These are phyloP conservation scores for Picea sitchensis DNA, from an alignment of 75 land plant species.

Conservation along the genomic window DNA sequence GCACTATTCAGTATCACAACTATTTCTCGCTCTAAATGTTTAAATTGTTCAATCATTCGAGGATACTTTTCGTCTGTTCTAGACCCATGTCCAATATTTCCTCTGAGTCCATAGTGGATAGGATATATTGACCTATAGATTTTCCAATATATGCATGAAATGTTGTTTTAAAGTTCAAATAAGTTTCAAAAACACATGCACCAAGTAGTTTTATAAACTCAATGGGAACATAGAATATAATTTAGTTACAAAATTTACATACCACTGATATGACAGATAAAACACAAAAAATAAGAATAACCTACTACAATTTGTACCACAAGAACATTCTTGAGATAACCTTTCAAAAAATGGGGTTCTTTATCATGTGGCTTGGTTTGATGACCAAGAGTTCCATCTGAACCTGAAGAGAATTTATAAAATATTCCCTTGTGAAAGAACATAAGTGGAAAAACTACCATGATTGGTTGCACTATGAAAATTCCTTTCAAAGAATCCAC, in stretches of 20 bases:
- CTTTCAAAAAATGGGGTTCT: too few species aligned
- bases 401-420: constrained; percentile 83
- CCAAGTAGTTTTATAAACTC: neutral
- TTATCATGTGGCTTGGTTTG: too few species aligned
- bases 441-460: constrained; percentile 87
- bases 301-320: constrained; percentile 94
- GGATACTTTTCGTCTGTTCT: constrained; percentile 71
- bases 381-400: constrained; percentile 46
- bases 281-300: constrained; percentile 76
- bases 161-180: neutral
- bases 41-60: constrained; percentile 62
- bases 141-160: neutral
- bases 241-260: constrained; percentile 45
- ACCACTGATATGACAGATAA: constrained; percentile 68
- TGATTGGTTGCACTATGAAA: constrained; percentile 80
- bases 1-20: constrained; percentile 75
- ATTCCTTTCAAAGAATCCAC: constrained; percentile 75
- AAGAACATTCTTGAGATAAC: too few species aligned
- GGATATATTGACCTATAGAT: constrained; percentile 77
- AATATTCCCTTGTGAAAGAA: constrained; percentile 78
- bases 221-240: neutral
- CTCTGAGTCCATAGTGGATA: constrained; percentile 82
- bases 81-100: constrained; percentile 78
- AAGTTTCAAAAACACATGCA: neutral
- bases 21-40: constrained; percentile 58